phyloP scores from a whole-genome alignment of 2,329 filamentous ascomycete species.

The Colletotrichum shisoi region DNA sequence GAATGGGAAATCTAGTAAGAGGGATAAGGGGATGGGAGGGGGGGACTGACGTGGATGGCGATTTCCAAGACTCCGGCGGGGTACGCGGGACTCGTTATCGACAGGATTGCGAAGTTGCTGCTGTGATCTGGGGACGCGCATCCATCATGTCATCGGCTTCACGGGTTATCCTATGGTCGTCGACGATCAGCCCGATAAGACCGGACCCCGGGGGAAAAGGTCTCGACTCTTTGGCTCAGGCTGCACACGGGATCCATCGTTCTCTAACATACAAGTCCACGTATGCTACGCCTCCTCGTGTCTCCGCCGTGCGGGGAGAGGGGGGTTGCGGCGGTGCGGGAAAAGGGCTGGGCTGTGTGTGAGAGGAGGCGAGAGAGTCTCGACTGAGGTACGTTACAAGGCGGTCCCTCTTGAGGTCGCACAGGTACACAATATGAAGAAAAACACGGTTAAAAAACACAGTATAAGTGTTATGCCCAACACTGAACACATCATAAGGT shows the following conservation, averaged over 20 bases:
- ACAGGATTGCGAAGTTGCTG: background rate
- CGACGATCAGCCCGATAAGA: background rate
- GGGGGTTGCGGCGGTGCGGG: constrained; percentile 1
- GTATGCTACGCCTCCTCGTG: background rate
- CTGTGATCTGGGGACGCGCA: background rate
- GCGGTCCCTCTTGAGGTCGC: no score
- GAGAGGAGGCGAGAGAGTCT: background rate
- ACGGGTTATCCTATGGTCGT: background rate
- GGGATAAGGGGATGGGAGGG: background rate
- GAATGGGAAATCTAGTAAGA: background rate
- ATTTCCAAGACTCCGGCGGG: background rate
- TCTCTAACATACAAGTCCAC: constrained; percentile 9
- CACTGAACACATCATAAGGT: no score
- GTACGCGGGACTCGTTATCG: background rate
- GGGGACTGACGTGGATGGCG: background rate
- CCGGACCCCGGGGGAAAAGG: background rate
- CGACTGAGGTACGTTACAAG: no score
- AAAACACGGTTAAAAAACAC: no score
- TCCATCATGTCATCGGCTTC: constrained; percentile 12
- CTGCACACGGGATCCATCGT: constrained; percentile 6
- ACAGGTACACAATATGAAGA: no score
- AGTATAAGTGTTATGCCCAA: no score
- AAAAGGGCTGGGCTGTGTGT: background rate
- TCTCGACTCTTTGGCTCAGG: background rate
- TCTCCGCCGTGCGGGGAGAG: background rate